phyloP scores from a whole-genome alignment of 345 rosid species.

The Bruguiera parviflora region DNA sequence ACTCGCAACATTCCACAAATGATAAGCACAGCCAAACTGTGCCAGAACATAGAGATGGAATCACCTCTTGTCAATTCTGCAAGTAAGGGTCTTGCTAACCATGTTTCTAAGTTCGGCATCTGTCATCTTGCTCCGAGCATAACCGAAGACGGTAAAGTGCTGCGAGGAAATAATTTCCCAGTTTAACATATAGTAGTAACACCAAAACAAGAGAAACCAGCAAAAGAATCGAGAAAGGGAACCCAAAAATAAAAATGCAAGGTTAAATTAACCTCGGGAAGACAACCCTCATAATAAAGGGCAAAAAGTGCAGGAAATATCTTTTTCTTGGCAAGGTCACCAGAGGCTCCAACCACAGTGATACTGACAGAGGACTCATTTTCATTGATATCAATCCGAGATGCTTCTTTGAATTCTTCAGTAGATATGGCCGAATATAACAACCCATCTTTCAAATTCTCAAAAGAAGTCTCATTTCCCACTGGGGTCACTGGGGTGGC shows the following conservation, averaged over 20 bases:
- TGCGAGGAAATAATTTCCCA: conserved; percentile 33
- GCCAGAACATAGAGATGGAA: conserved; percentile 1
- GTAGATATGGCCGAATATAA: conserved; percentile 37
- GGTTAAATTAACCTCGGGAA: conserved; percentile 66
- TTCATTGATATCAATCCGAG: conserved; percentile 37
- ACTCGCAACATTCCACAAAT: not conserved
- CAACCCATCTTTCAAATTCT: conserved; percentile 46
- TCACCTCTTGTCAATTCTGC: conserved; percentile 96
- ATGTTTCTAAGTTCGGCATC: conserved; percentile 85
- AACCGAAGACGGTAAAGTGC: conserved; percentile 91
- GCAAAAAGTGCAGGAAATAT: conserved; percentile 99
- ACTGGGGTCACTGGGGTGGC: conserved; percentile 40
- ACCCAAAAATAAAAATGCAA: not conserved
- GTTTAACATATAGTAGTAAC: not conserved
- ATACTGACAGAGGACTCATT: conserved; percentile 78
- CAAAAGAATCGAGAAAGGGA: conserved; percentile 1
- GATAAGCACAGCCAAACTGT: not conserved
- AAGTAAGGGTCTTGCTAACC: conserved; percentile 95
- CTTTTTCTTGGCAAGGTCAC: conserved; percentile 99
- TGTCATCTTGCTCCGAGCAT: conserved; percentile 97
- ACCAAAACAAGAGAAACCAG: not conserved
- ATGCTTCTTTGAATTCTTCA: conserved; percentile 38
- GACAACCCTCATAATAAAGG: conserved; percentile 90
- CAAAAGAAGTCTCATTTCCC: conserved; percentile 39
- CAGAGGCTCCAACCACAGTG: conserved; percentile 95